Percentiles rank a stretch among this genome's conserved stretches.
Conservation (phyloP, 73 alveolate species). For the Breviolum minutum region DNA sequence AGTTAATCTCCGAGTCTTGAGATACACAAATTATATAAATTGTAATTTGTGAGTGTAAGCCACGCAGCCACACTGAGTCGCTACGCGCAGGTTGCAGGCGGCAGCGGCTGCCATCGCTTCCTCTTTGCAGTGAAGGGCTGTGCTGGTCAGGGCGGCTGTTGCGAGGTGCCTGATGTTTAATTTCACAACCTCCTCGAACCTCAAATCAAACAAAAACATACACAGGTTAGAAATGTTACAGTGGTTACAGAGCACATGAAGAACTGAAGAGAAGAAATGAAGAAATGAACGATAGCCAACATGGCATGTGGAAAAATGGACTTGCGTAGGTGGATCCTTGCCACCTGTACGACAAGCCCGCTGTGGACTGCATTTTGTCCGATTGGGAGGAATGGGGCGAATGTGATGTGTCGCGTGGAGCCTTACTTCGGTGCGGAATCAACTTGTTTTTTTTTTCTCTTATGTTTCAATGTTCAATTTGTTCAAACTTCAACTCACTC, state of each 20-base stretch:
- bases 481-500: neutral
- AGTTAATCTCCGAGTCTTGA: too few species aligned
- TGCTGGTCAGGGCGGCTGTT: slow-evolving; percentile 34
- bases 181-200: neutral
- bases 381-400: slow-evolving; percentile 58
- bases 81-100: neutral
- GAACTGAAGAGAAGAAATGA: too few species aligned
- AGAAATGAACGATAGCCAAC: neutral
- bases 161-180: slow-evolving; percentile 59
- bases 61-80: neutral
- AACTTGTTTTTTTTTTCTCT: neutral
- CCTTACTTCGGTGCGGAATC: neutral
- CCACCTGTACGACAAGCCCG: slow-evolving; percentile 72
- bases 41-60: too few species aligned
- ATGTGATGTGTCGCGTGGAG: slow-evolving; percentile 9
- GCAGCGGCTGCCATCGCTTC: slow-evolving; percentile 48
- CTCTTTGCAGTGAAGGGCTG: slow-evolving; percentile 63
- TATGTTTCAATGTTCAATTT: neutral
- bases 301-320: neutral
- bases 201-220: neutral
- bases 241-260: too few species aligned
- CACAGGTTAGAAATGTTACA: neutral
- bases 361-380: slow-evolving; percentile 57
- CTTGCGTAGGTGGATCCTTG: slow-evolving; percentile 53
- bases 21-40: too few species aligned